These are phyloP conservation scores for Microbotryum lychnidis-dioicae DNA, from an alignment of 1,284 basidiomycete genomes.

Conservation along the genomic window DNA sequence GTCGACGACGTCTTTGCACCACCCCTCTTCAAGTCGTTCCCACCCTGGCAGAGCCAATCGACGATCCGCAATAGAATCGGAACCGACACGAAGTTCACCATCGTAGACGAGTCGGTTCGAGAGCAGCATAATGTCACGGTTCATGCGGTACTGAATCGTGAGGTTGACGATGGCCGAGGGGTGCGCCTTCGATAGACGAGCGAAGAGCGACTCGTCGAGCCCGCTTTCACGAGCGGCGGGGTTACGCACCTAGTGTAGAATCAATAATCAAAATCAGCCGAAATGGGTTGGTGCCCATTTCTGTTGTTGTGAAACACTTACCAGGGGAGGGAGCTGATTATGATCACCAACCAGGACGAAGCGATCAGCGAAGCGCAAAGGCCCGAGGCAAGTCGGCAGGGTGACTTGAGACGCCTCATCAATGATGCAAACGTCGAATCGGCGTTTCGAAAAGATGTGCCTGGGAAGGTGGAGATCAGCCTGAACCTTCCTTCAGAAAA, in stretches of 20 bases:
- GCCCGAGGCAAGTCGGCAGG: conserved; percentile 87
- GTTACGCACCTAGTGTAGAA: conserved; percentile 59
- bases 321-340: conserved; percentile 88
- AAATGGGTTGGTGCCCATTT: no score
- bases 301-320: conserved; percentile 40
- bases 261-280: no score
- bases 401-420: conserved; percentile 99
- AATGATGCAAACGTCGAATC: conserved; percentile 94
- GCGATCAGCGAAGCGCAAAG: conserved; percentile 75
- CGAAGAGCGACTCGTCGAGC: conserved; percentile 82
- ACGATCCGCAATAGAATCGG: conserved; percentile 56
- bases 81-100: conserved; percentile 69
- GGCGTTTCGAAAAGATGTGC: conserved; percentile 70
- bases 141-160: conserved; percentile 90
- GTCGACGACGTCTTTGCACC: conserved; percentile 60
- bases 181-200: conserved; percentile 74
- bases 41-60: conserved; percentile 51
- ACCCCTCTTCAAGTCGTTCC: conserved; percentile 38
- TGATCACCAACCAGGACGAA: conserved; percentile 97
- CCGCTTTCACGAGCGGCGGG: conserved; percentile 70
- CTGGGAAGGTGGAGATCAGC: conserved; percentile 42
- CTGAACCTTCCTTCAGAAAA: background rate
- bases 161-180: conserved; percentile 75
- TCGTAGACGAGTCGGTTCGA: conserved; percentile 85
- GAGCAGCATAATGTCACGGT: conserved; percentile 86